Base-by-base conservation (phyloP, 768 basidiomycete genomes). In the Hortiboletus campestris region DNA sequence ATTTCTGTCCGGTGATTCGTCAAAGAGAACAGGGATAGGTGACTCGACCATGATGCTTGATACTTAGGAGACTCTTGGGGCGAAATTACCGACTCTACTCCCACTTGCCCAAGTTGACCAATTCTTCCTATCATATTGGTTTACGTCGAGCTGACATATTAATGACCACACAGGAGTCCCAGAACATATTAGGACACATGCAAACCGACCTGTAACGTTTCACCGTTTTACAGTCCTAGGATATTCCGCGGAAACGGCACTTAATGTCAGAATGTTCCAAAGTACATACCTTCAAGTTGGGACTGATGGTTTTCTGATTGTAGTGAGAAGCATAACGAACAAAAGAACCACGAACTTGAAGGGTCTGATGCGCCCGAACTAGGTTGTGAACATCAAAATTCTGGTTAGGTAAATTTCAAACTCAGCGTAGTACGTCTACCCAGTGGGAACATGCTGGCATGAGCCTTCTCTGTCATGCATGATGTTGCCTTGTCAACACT, bases 1-100 rank as follows among this genome's bases (percentile, higher is more conserved):
- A 67, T 78, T 74, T 61, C 77, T 61, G 68, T 80, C 78, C 6
- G n/a, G 22, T 38, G 47, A 13, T 14, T 49, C 34, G 17, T 22
- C 22, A 16, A 3, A 54, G 22, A 17, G 35, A 22, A 29, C 31
- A 20, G 16, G 32, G 31, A 28, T 10, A 13, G 31, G 34, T 34
- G 32, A 19, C n/a, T 48, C 41, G 9, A 13, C 20, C 49, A 56
- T 56, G 41, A 28, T 16, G 31, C 13, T 12, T 19, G 44, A 28
- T 11, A 28, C 10, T 17, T 28, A 14, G 38, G 17, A 25, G 40
- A 34, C 13, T 14, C 10, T 20, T 40, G 31, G 43, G 43, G 11
- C 1, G 2, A 9, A 12, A 20, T 44, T 28, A 38, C 36, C n/a
- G 25, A 46, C 25, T 43, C 34, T 22, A 22, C 12, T 25, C 25